A percentile compares a stretch with the other conserved stretches of the same genome.
Evolutionary conservation across 1,284 basidiomycete genomes (phyloP).

Genomic region (Apiotrichum laibachii): DNA sequence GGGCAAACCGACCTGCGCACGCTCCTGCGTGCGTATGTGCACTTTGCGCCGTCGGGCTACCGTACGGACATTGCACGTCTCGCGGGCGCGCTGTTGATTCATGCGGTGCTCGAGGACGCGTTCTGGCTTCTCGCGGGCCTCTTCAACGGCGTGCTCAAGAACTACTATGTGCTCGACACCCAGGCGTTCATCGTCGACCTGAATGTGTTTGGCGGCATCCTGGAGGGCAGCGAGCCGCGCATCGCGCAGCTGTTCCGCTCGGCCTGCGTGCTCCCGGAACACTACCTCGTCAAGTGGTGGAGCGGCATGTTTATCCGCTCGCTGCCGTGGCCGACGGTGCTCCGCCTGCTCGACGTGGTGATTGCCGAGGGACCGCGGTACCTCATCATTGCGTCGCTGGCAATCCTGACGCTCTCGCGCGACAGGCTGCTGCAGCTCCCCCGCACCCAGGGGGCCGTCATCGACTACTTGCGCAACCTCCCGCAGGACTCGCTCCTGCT

Average conservation of each 20-base stretch:
- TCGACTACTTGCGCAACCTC: slow-evolving; percentile 38
- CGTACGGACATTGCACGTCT: slow-evolving; percentile 64
- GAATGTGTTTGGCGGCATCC: slow-evolving; percentile 67
- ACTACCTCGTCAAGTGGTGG: slow-evolving; percentile 44
- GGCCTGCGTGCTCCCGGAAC: slow-evolving; percentile 49
- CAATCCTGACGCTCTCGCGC: slow-evolving; percentile 57
- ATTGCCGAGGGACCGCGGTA: slow-evolving; percentile 78
- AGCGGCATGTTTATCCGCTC: slow-evolving; percentile 65
- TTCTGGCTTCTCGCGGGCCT: slow-evolving; percentile 77
- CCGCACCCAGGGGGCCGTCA: slow-evolving; percentile 23
- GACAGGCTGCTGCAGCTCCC: slow-evolving; percentile 40
- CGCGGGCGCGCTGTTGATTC: slow-evolving; percentile 72
- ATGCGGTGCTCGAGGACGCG: slow-evolving; percentile 83
- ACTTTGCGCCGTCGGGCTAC: slow-evolving; percentile 65
- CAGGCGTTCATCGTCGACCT: slow-evolving; percentile 77
- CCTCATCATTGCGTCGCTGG: slow-evolving; percentile 74
- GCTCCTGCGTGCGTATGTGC: slow-evolving; percentile 43
- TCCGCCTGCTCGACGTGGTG: slow-evolving; percentile 84
- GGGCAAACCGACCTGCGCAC: slow-evolving; percentile 46
- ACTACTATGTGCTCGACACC: slow-evolving; percentile 71
- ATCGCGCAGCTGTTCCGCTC: slow-evolving; percentile 62
- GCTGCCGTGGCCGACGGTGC: slow-evolving; percentile 71
- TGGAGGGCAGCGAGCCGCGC: slow-evolving; percentile 66
- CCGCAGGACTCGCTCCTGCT: slow-evolving; percentile 47
- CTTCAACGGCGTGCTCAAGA: slow-evolving; percentile 65